phyloP scores from a whole-genome alignment of 1,284 basidiomycete genomes.

The Ganoderma boninense region DNA sequence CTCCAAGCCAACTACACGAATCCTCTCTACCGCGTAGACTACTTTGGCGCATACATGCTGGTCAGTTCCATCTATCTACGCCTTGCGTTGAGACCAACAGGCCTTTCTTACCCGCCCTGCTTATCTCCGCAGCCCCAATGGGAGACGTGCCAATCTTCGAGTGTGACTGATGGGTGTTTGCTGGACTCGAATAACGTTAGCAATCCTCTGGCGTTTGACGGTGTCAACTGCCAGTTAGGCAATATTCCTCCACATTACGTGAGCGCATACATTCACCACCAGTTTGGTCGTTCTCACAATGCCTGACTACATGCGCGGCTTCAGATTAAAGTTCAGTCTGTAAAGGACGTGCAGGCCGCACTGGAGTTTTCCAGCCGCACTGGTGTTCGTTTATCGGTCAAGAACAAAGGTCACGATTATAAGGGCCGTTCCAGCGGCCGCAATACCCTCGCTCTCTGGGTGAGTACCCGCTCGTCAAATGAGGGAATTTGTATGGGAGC shows the following conservation, averaged over 20 bases:
- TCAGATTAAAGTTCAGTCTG: constrained; percentile 43
- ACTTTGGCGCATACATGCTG: constrained; percentile 43
- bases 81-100: not conserved
- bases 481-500: not conserved
- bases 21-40: constrained; percentile 36
- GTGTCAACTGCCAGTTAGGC: constrained; percentile 39
- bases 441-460: constrained; percentile 46
- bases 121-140: constrained; percentile 38
- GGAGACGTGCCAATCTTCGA: constrained; percentile 41
- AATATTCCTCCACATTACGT: constrained; percentile 44
- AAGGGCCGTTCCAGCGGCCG: constrained; percentile 47
- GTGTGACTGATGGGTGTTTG: constrained; percentile 37
- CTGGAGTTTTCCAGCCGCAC: constrained; percentile 44
- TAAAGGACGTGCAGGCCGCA: constrained; percentile 44
- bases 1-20: constrained; percentile 42
- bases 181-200: constrained; percentile 38
- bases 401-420: constrained; percentile 53
- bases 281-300: not conserved
- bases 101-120: not conserved
- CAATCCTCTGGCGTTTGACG: constrained; percentile 37
- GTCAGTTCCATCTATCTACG: constrained; percentile 30
- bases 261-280: constrained; percentile 13
- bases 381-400: constrained; percentile 47
- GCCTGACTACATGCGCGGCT: too few relatives aligned
- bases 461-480: constrained; percentile 25